Evolutionary conservation across 2,329 filamentous ascomycete species (phyloP), one percentile per base, ranked within the genome.

Genomic region (Lachnellula subtilissima): DNA sequence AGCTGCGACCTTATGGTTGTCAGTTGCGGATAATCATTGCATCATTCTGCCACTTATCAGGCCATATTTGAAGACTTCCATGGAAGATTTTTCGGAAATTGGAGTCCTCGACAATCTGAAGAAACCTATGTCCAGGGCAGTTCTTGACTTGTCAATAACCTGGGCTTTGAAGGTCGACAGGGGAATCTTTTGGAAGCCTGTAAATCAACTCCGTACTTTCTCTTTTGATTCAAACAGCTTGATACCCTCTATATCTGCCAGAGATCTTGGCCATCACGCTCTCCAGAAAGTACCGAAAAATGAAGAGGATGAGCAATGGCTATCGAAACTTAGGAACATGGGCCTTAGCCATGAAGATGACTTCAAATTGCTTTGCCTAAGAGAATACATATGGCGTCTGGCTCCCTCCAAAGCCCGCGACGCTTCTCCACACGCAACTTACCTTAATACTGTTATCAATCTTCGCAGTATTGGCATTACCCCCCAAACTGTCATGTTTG

Each of bases 231-330:
- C 80, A 15, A 80, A 80, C n/a, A 72, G 75, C 25, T 71, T 77
- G 15, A 65, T 82, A 22, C 78, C 81, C 11, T 75, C 77, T 2
- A 78, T 83, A 58, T 78, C 81, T 47, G 76, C 80, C 48, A 79
- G 76, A 65, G 85, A 87, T 58, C 70, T 80, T 52, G 78, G 78
- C 39, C 70, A 75, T 49, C 81, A 80, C 64, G 77, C 83, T 9
- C 73, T 94, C 28, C 80, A 77, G 60, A 84, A 83, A 62, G 75
- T 88, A 3, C 74, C 81, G 0, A 92, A 85, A 67, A 96, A 92
- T 63, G 91, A 96, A 8, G 93, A 97, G 70, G 94, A 99, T 68
- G 91, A 97, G 60, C 84, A 91, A 63, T 97, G 94, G 92, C 76
- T 99, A n/a, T 78, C 82, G 14, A 88, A 91, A 61, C 74, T 99